Conservation (phyloP, 1,284 basidiomycete genomes). For the Ceratobasidium sp. region DNA sequence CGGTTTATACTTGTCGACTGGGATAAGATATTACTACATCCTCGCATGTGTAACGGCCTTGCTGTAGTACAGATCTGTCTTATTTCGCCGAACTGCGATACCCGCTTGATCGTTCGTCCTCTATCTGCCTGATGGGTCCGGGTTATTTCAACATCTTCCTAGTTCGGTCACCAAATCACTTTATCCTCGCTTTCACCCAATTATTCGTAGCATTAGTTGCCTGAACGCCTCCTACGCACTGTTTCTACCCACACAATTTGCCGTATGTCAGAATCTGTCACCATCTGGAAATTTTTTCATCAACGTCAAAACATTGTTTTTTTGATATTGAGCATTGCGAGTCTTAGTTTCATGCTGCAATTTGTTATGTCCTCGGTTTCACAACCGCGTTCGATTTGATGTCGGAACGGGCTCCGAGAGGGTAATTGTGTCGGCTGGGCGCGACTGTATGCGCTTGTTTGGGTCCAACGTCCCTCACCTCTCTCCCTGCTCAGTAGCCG, state of each 20-base stretch:
- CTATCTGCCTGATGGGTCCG: slow-evolving; percentile 5
- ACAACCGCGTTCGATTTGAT: slow-evolving; percentile 16
- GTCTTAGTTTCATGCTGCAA: slow-evolving; percentile 51
- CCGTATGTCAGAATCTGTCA: slow-evolving; percentile 87
- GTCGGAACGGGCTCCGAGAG: not conserved
- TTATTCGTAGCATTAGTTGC: slow-evolving; percentile 13
- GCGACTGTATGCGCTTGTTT: slow-evolving; percentile 19
- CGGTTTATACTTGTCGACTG: too few species aligned
- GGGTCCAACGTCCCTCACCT: not conserved
- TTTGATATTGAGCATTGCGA: slow-evolving; percentile 86
- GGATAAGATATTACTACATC: too few species aligned
- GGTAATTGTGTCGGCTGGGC: not conserved
- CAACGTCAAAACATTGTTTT: slow-evolving; percentile 97
- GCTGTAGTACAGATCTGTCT: too few species aligned
- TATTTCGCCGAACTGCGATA: too few species aligned
- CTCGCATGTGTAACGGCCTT: too few species aligned
- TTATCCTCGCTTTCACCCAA: slow-evolving; percentile 30
- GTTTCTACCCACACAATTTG: slow-evolving; percentile 38
- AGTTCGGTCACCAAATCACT: slow-evolving; percentile 22
- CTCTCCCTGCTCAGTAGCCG: not conserved
- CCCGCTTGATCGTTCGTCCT: slow-evolving; percentile 37
- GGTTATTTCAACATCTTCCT: too few species aligned
- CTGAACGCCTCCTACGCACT: not conserved
- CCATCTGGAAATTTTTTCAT: slow-evolving; percentile 99
- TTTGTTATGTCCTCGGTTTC: not conserved